A percentile compares a stretch with the other conserved stretches of the same genome.
Evolutionary conservation across 768 basidiomycete genomes (phyloP).

Genomic region (Leccinum uliginosum): DNA sequence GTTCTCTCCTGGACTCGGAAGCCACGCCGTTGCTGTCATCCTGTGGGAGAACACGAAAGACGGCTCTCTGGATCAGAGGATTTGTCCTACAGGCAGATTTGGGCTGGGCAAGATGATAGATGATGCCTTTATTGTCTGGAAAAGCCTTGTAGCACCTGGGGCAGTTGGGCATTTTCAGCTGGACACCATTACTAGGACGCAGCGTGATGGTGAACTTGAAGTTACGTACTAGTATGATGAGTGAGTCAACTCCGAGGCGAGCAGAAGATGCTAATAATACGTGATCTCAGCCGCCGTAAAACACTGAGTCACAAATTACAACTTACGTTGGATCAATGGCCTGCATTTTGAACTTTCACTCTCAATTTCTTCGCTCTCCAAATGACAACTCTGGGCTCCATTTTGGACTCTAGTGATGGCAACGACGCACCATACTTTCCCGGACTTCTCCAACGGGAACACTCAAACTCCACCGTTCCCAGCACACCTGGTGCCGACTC

Average conservation of each 20-base stretch:
- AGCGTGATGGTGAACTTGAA: background rate
- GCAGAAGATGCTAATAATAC: too few relatives aligned
- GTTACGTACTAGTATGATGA: background rate
- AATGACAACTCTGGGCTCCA: background rate
- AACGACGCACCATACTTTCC: background rate
- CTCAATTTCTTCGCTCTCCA: too few relatives aligned
- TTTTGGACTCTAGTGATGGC: background rate
- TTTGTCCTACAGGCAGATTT: background rate
- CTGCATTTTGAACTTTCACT: too few relatives aligned
- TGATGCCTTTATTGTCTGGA: background rate
- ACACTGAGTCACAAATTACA: too few relatives aligned
- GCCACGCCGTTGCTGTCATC: too few relatives aligned
- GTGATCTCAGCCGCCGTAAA: background rate
- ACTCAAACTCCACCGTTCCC: background rate
- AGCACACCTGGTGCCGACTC: background rate
- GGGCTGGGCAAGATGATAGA: background rate
- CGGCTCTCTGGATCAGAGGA: background rate
- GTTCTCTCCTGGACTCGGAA: too few relatives aligned
- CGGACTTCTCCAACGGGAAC: background rate
- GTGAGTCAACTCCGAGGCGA: background rate
- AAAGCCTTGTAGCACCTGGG: background rate
- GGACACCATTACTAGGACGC: background rate
- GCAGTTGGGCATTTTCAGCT: background rate
- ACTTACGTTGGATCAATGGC: too few relatives aligned
- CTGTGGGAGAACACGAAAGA: too few relatives aligned